These are phyloP conservation scores for Allium cepa DNA, from an alignment of 106 monocot genomes.

Conservation along the genomic window DNA sequence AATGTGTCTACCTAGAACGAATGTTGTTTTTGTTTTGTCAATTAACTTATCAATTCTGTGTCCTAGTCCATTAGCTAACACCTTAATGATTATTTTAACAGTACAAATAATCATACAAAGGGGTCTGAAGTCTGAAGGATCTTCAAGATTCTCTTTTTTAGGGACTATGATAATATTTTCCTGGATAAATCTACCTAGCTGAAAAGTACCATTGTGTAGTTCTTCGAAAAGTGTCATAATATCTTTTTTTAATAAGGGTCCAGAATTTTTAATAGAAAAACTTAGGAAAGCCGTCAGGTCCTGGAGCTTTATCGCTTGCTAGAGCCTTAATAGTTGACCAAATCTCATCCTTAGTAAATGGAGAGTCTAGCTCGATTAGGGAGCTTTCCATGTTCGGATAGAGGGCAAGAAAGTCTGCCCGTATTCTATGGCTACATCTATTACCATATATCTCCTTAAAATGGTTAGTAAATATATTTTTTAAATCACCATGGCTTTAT, in stretches of 20 bases:
- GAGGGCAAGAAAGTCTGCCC: no score
- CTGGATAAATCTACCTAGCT: not conserved
- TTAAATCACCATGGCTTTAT: no score
- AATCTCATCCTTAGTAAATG: no score
- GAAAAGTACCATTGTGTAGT: not conserved
- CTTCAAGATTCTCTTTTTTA: not conserved
- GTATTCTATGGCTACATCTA: no score
- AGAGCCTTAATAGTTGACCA: not conserved
- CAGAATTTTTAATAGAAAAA: not conserved
- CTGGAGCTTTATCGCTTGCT: not conserved
- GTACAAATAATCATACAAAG: not conserved
- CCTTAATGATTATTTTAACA: not conserved
- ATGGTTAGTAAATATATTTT: no score
- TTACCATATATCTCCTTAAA: no score
- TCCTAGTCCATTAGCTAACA: not conserved
- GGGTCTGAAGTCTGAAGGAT: not conserved
- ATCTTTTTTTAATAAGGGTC: not conserved
- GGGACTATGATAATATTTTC: not conserved
- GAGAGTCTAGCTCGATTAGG: no score
- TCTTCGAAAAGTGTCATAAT: not conserved
- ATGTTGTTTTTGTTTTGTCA: not conserved
- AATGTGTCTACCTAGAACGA: not conserved
- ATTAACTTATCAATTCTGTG: not conserved
- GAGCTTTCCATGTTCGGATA: no score
- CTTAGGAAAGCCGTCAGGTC: not conserved